These are phyloP conservation scores for Sclerotinia borealis DNA, from an alignment of 2,329 filamentous ascomycete species.

Conservation along the genomic window DNA sequence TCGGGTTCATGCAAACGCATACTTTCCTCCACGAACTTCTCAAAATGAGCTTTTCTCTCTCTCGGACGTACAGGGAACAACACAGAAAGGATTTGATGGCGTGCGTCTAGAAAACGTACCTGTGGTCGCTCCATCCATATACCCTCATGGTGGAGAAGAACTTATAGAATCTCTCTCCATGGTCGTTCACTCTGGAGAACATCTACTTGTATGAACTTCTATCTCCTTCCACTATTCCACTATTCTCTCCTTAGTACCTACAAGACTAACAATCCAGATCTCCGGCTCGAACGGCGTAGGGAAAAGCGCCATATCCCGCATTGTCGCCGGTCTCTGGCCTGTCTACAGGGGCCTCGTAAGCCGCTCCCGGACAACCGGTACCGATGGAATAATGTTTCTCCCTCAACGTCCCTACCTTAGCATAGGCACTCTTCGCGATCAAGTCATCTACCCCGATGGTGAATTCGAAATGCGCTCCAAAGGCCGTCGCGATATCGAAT, in stretches of 20 bases:
- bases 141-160: slow-evolving; percentile 86
- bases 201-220: slow-evolving; percentile 58
- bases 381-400: slow-evolving; percentile 97
- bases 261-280: slow-evolving; percentile 46
- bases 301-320: slow-evolving; percentile 80
- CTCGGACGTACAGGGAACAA: slow-evolving; percentile 86
- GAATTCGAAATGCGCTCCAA: slow-evolving; percentile 88
- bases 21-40: slow-evolving; percentile 60
- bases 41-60: slow-evolving; percentile 80
- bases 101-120: slow-evolving; percentile 91
- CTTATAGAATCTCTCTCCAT: slow-evolving; percentile 84
- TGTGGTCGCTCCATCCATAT: slow-evolving; percentile 80
- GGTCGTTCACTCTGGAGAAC: slow-evolving; percentile 83
- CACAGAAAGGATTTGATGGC: slow-evolving; percentile 91
- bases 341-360: slow-evolving; percentile 90
- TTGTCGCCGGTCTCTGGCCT: slow-evolving; percentile 91
- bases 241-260: neutral
- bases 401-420: slow-evolving; percentile 90
- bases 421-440: slow-evolving; percentile 87
- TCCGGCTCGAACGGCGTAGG: slow-evolving; percentile 93
- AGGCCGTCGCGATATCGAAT: slow-evolving; percentile 69
- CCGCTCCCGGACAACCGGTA: slow-evolving; percentile 70
- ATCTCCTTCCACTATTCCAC: neutral
- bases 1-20: slow-evolving; percentile 84
- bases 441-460: slow-evolving; percentile 96